Percentiles rank a stretch among this genome's conserved stretches.
These are phyloP conservation scores for Paxillus involutus DNA, from an alignment of 768 basidiomycete genomes.

Conservation along the genomic window DNA sequence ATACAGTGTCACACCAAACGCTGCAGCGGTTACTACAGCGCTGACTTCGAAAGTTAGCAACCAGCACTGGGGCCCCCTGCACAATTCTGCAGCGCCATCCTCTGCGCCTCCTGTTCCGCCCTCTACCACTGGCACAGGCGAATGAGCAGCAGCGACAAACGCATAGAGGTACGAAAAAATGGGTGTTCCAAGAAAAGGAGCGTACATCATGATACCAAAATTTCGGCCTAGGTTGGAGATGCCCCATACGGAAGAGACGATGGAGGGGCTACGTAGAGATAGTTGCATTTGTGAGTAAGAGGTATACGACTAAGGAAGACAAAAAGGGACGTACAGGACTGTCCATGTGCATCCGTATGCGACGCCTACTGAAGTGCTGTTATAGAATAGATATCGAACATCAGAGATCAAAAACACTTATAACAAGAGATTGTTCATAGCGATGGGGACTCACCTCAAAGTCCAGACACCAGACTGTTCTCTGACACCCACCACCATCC, in stretches of 20 bases:
- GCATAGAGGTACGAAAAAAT: conserved; percentile 81
- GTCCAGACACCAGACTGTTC: conserved; percentile 60
- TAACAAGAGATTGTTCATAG: neutral
- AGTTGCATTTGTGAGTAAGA: neutral
- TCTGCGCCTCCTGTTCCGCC: conserved; percentile 9
- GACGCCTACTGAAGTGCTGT: conserved; percentile 63
- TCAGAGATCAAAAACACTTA: neutral
- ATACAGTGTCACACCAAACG: conserved; percentile 43
- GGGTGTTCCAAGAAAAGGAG: conserved; percentile 74
- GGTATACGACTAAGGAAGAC: neutral
- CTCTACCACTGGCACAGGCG: conserved; percentile 32
- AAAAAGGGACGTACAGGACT: conserved; percentile 51
- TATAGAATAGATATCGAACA: neutral
- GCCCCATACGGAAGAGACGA: conserved; percentile 75
- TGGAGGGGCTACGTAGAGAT: conserved; percentile 53
- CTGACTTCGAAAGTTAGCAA: conserved; percentile 59
- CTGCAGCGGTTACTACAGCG: conserved; percentile 40
- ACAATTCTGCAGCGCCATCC: conserved; percentile 31
- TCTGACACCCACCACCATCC: conserved; percentile 50
- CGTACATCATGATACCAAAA: conserved; percentile 72
- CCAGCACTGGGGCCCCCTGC: conserved; percentile 66
- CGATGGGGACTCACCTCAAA: conserved; percentile 50
- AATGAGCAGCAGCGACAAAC: conserved; percentile 55
- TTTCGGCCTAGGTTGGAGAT: conserved; percentile 69
- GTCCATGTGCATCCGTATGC: conserved; percentile 74